Conservation (phyloP, 768 basidiomycete species). For the Naganishia randhawae region DNA sequence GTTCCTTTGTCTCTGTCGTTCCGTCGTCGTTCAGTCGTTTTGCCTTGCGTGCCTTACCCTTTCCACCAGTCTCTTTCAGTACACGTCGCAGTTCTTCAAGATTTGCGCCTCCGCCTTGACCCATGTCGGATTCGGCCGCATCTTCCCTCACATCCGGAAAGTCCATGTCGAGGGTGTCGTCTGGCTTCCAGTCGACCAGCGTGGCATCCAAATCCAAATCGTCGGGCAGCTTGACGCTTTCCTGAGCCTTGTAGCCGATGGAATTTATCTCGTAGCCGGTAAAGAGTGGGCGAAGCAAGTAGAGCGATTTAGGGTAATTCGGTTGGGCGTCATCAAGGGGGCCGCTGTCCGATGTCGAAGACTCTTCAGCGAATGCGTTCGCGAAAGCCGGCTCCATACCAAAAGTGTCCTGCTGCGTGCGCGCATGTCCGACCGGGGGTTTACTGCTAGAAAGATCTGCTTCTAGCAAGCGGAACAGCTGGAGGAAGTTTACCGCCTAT, state of each 20-base stretch:
- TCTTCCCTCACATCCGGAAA: conserved; percentile 33
- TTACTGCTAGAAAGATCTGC: conserved; percentile 66
- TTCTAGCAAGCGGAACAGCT: conserved; percentile 70
- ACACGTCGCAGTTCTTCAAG: conserved; percentile 46
- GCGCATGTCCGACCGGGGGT: conserved; percentile 40
- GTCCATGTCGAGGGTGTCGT: conserved; percentile 32
- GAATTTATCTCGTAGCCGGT: conserved; percentile 75
- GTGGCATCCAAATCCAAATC: conserved; percentile 80
- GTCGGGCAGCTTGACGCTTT: conserved; percentile 72
- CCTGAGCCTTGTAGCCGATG: conserved; percentile 74
- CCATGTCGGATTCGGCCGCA: conserved; percentile 46
- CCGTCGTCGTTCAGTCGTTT: conserved; percentile 53
- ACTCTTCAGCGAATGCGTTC: conserved; percentile 16
- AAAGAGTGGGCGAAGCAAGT: conserved; percentile 77
- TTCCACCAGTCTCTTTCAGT: conserved; percentile 50
- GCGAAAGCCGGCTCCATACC: not conserved
- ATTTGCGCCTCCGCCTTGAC: conserved; percentile 43
- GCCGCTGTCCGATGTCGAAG: conserved; percentile 8
- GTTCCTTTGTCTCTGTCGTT: conserved; percentile 51
- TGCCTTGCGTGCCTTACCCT: conserved; percentile 38
- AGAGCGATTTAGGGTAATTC: conserved; percentile 80
- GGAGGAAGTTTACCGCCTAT: conserved; percentile 77
- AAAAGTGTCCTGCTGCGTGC: not conserved
- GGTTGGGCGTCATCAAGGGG: conserved; percentile 51
- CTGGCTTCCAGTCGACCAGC: conserved; percentile 61